Evolutionary conservation across 2,329 filamentous ascomycete species (phyloP).

Genomic region (Ophiocordyceps australis): DNA sequence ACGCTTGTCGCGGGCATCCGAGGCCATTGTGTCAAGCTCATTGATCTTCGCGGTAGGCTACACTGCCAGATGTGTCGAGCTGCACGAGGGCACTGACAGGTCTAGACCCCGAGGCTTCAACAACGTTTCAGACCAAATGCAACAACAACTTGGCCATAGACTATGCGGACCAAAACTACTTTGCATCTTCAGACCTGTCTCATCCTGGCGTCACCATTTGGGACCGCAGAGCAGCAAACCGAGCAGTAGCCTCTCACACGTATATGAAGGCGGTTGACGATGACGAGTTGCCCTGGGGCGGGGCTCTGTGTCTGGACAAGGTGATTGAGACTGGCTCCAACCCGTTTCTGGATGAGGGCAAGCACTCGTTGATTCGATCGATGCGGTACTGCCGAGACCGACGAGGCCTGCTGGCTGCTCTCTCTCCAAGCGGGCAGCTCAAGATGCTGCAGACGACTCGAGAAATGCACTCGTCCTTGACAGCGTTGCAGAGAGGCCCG

Average conservation of each 20-base stretch:
- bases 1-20: conserved; percentile 62
- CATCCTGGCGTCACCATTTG: conserved; percentile 60
- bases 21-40: conserved; percentile 55
- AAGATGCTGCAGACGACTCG: conserved; percentile 40
- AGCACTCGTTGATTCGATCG: conserved; percentile 42
- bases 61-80: background rate
- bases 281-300: conserved; percentile 45
- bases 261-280: conserved; percentile 40
- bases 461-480: conserved; percentile 23
- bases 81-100: background rate
- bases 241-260: conserved; percentile 29
- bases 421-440: conserved; percentile 45
- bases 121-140: conserved; percentile 44
- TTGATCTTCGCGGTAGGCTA: conserved; percentile 53
- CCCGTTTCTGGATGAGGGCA: conserved; percentile 29
- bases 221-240: conserved; percentile 49
- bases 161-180: conserved; percentile 66
- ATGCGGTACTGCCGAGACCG: conserved; percentile 46
- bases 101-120: conserved; percentile 25
- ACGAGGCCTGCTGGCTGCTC: conserved; percentile 39
- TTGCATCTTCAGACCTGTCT: conserved; percentile 61
- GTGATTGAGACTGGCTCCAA: conserved; percentile 37
- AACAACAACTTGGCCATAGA: conserved; percentile 63
- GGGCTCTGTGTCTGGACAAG: conserved; percentile 35
- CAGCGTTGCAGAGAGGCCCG: conserved; percentile 26